Base-by-base conservation (phyloP, 177 flowering plant species). In the Vitis hybrid region DNA sequence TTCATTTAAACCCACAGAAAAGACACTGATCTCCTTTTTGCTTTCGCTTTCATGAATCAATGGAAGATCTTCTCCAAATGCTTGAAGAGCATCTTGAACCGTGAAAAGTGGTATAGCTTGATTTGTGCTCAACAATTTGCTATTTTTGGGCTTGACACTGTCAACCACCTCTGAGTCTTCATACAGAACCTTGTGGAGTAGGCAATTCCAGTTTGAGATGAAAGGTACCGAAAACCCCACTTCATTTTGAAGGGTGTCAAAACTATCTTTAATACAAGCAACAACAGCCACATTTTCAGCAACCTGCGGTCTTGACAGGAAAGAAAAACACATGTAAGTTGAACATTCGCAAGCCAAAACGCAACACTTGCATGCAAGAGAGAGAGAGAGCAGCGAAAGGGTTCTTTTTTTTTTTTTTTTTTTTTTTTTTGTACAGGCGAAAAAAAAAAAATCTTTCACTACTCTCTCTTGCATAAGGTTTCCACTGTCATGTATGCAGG, bases 251-350 rank as follows among this genome's bases (percentile, higher is more conserved):
- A 77, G 62, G 34, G 75, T 55, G 50, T 55, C 72, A 76, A 91
- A 86, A 56, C 75, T 73, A 63, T 73, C 77, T 74, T 71, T 85
- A 59, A 91, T 61, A 61, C 67, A 72, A 59, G 82, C 71, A 61
- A 87, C 86, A 55, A 83, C 49, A 22, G 69, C 64, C 59, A 63
- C 67, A 76, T 88, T 86, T 71, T 91, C 91, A 63, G 68, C 61
- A 45, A 93, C 86, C 98, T 93, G 87, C 74, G 57, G 57, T 11
- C 68, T 61, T 50, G 63, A 74, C 5, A n/a, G 64, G 50, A 54
- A 65, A n/a, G 60, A 56, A 68, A 71, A 13, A 12, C 59, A 63
- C 14, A 45, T 11, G 34, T 70, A 54, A 71, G 68, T 67, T n/a
- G 18, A 56, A 57, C 10, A 71, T 11, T 16, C 1, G 10, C 52